Conservation (phyloP, 2,329 filamentous ascomycete species). For the Colletotrichum sp. region DNA sequence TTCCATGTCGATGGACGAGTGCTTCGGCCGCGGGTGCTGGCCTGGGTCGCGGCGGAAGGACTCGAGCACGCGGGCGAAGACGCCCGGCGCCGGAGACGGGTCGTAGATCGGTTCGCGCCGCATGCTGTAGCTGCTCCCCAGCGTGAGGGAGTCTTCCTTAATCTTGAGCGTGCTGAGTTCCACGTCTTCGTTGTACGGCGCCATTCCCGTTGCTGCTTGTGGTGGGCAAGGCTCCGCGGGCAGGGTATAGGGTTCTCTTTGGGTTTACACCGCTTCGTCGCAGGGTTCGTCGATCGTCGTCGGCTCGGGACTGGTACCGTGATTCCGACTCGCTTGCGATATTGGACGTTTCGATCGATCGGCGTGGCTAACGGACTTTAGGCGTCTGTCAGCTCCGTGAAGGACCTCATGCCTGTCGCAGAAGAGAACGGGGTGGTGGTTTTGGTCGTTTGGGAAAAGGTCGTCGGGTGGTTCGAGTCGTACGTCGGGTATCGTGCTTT, state of each 20-base stretch:
- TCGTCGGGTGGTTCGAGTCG: neutral
- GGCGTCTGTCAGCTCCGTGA: neutral
- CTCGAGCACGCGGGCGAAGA: slow-evolving; percentile 56
- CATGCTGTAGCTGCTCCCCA: slow-evolving; percentile 57
- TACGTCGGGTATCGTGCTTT: neutral
- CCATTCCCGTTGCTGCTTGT: slow-evolving; percentile 31
- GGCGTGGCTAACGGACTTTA: neutral
- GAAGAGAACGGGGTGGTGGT: neutral
- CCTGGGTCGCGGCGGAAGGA: slow-evolving; percentile 68
- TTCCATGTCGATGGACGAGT: slow-evolving; percentile 36
- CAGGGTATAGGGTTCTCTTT: neutral
- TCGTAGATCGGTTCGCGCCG: slow-evolving; percentile 55
- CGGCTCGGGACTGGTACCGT: neutral
- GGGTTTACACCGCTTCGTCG: neutral
- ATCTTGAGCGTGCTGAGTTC: slow-evolving; percentile 64
- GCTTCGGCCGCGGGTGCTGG: slow-evolving; percentile 51
- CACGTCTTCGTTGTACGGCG: slow-evolving; percentile 44
- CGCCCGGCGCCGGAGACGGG: slow-evolving; percentile 34
- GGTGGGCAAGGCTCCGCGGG: neutral
- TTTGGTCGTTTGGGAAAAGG: neutral
- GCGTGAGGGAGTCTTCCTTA: slow-evolving; percentile 61
- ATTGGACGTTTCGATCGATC: neutral
- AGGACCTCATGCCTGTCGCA: slow-evolving; percentile 10
- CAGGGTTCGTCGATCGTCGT: neutral
- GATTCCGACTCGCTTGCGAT: neutral